These are phyloP conservation scores for Cunninghamia lanceolata DNA, from an alignment of 75 land plant genomes.

Conservation along the genomic window DNA sequence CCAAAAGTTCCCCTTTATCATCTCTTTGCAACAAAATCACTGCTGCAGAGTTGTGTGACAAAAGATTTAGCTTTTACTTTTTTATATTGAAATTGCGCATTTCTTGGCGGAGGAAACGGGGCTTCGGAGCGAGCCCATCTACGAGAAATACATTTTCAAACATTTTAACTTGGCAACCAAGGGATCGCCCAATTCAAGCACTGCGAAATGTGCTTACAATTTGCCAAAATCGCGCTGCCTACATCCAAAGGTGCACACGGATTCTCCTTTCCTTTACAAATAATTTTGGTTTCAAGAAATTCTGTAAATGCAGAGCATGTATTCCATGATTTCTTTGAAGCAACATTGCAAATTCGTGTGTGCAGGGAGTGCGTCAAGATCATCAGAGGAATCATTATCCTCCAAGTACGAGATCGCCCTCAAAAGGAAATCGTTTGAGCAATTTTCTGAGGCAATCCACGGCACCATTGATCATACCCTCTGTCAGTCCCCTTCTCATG, in stretches of 20 bases:
- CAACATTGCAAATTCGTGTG: not conserved
- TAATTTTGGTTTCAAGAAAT: not conserved
- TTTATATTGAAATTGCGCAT: too few species aligned
- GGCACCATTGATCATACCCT: constrained; percentile 22
- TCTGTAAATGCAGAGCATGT: not conserved
- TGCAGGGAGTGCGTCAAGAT: not conserved
- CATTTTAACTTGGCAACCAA: not conserved
- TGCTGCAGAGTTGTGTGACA: too few species aligned
- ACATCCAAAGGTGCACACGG: not conserved
- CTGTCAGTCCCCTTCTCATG: constrained; percentile 21
- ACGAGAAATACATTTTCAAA: too few species aligned
- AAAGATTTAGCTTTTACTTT: too few species aligned
- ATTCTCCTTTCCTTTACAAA: not conserved
- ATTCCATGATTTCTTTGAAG: not conserved
- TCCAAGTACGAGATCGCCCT: constrained; percentile 48
- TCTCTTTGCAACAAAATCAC: too few species aligned
- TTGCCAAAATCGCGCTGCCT: not conserved
- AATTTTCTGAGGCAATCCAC: constrained; percentile 44
- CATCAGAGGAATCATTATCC: constrained; percentile 12
- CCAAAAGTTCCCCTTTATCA: too few species aligned
- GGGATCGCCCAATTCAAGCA: not conserved
- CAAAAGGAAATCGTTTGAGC: constrained; percentile 43
- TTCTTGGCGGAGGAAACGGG: too few species aligned
- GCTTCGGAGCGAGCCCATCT: too few species aligned
- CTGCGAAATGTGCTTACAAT: not conserved